A percentile compares a stretch with the other conserved stretches of the same genome.
These are phyloP conservation scores for Purshia tridentata DNA, from an alignment of 306 rosid species.

Conservation along the genomic window DNA sequence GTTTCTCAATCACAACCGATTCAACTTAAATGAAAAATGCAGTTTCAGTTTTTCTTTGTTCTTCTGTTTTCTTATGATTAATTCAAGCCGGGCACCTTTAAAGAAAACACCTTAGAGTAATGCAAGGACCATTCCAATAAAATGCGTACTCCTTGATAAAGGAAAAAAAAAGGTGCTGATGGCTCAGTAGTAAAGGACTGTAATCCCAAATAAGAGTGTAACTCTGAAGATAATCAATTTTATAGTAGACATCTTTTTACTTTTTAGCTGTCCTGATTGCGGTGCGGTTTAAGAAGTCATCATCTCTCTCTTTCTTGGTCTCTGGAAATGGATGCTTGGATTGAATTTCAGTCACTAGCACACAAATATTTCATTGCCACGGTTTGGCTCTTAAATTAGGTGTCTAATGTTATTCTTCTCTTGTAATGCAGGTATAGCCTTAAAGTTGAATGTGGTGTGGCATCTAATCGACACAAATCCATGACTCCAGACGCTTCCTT, in stretches of 20 bases:
- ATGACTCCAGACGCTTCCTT: slow-evolving; percentile 92
- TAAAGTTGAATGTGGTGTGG: slow-evolving; percentile 80
- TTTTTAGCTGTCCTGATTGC: not conserved
- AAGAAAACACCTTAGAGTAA: not conserved
- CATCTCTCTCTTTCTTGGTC: not conserved
- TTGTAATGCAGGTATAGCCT: slow-evolving; percentile 77
- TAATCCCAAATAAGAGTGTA: not conserved
- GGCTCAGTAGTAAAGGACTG: not conserved
- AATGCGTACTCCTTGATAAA: not conserved
- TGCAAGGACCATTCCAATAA: not conserved
- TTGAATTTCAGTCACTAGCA: not conserved
- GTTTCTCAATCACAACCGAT: not conserved
- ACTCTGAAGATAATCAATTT: not conserved
- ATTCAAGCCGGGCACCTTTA: not conserved
- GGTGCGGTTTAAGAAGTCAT: not conserved
- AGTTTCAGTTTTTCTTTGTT: not conserved
- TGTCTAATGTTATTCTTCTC: slow-evolving; percentile 16
- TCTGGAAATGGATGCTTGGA: not conserved
- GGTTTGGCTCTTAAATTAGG: not conserved
- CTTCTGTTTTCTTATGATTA: not conserved
- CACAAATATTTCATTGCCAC: not conserved
- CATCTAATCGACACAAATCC: slow-evolving; percentile 68
- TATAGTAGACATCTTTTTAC: not conserved
- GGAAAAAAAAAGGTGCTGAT: not conserved
- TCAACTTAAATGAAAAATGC: not conserved